A percentile compares a stretch with the other conserved stretches of the same genome.
Evolutionary conservation across 1,284 basidiomycete genomes (phyloP).

Genomic region (Salmacisia buchloeana): DNA sequence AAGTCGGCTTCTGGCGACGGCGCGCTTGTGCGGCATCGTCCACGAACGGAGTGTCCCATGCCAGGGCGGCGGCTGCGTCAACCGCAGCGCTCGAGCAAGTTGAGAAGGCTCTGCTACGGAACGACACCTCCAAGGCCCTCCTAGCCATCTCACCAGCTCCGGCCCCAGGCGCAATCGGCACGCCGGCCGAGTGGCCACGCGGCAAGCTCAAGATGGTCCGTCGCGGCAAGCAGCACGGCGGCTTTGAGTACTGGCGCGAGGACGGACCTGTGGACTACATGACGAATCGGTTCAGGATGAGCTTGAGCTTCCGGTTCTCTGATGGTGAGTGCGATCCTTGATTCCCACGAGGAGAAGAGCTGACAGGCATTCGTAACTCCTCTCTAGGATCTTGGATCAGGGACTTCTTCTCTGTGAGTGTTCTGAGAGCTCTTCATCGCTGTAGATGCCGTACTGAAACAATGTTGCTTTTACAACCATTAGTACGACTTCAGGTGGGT

Average conservation of each 20-base stretch:
- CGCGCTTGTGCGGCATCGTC: not conserved
- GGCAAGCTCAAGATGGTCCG: conserved; percentile 35
- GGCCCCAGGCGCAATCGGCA: conserved; percentile 13
- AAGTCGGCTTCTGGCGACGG: conserved; percentile 11
- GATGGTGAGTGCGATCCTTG: conserved; percentile 14
- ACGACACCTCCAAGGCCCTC: not conserved
- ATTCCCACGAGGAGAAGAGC: not conserved
- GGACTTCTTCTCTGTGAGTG: conserved; percentile 4
- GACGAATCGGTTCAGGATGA: conserved; percentile 42
- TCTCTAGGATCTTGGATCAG: not conserved
- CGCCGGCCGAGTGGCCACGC: conserved; percentile 34
- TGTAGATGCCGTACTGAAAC: not conserved
- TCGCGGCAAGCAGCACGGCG: conserved; percentile 25
- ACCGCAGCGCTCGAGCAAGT: conserved; percentile 5
- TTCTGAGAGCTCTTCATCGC: not conserved
- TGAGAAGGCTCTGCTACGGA: conserved; percentile 10
- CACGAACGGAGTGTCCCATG: not conserved
- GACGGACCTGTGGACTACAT: conserved; percentile 36
- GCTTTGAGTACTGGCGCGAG: conserved; percentile 44
- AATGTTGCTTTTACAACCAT: not conserved
- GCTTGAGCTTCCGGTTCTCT: conserved; percentile 33
- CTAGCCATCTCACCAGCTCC: conserved; percentile 9
- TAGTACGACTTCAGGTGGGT: conserved; percentile 33
- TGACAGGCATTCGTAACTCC: not conserved
- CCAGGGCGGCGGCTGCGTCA: not conserved